A percentile compares a stretch with the other conserved stretches of the same genome.
Evolutionary conservation across 2,329 filamentous ascomycete genomes (phyloP).

Genomic region (Aureobasidium sp.): DNA sequence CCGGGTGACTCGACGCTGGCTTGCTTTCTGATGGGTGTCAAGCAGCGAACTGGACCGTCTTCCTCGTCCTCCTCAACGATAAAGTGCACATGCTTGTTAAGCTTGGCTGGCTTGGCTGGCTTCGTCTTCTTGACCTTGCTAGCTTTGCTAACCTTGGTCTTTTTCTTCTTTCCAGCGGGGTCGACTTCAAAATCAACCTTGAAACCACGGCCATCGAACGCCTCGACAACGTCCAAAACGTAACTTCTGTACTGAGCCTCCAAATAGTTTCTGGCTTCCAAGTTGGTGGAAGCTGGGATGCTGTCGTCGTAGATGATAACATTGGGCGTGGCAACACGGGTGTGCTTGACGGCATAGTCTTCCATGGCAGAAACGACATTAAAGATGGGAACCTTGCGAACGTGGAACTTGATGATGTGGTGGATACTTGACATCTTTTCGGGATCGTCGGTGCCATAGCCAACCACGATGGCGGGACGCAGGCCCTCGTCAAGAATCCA

Average conservation of each 20-base stretch:
- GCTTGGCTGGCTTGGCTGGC: background rate
- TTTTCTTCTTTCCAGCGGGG: background rate
- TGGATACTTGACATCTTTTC: conserved; percentile 6
- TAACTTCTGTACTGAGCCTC: background rate
- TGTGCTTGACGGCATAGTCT: conserved; percentile 4
- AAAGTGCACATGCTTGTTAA: background rate
- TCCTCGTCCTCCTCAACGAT: background rate
- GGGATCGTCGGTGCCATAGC: conserved; percentile 1
- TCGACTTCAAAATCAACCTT: background rate
- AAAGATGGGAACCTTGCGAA: background rate
- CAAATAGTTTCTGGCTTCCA: background rate
- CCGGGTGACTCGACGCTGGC: background rate
- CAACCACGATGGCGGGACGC: background rate
- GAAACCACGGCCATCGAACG: background rate
- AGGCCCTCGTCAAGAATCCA: background rate
- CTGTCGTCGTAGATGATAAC: background rate
- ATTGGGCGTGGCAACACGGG: background rate
- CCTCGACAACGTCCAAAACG: background rate
- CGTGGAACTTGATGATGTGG: conserved; percentile 8
- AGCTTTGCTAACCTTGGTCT: background rate
- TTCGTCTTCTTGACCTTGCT: background rate
- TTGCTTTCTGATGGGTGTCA: background rate
- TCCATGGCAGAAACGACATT: background rate
- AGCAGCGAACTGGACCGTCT: background rate
- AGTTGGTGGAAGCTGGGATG: background rate